phyloP scores from a whole-genome alignment of 2,329 filamentous ascomycete species.

The Fusarium odoratissimum region DNA sequence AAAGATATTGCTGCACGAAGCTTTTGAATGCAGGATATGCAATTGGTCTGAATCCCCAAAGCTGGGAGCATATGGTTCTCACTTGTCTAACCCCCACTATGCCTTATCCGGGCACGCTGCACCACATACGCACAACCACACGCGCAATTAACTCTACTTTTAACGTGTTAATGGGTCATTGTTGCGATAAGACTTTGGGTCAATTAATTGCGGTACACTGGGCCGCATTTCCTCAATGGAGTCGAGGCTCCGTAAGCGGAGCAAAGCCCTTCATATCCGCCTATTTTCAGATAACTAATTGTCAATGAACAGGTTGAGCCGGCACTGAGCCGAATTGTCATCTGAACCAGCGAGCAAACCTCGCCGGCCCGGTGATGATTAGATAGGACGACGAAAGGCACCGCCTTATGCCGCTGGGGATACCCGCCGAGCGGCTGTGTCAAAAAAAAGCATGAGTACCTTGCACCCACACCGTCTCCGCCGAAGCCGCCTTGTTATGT shows the following conservation, averaged over 20 bases:
- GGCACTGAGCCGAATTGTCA: slow-evolving; percentile 15
- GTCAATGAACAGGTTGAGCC: slow-evolving; percentile 8
- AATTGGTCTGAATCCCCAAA: slow-evolving; percentile 22
- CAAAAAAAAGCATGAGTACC: slow-evolving; percentile 4
- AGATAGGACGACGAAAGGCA: slow-evolving; percentile 24
- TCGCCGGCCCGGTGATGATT: slow-evolving; percentile 40
- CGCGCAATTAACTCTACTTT: slow-evolving; percentile 29
- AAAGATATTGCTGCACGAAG: slow-evolving; percentile 25
- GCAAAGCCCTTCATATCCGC: slow-evolving; percentile 13
- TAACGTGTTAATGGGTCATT: slow-evolving; percentile 8
- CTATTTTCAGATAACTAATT: slow-evolving; percentile 15
- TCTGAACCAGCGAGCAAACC: slow-evolving; percentile 33
- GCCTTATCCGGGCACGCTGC: slow-evolving; percentile 27
- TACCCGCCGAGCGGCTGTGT: slow-evolving; percentile 41
- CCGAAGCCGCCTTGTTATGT: slow-evolving; percentile 43
- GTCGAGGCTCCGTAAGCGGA: slow-evolving; percentile 27
- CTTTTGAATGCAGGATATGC: slow-evolving; percentile 22
- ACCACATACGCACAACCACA: slow-evolving; percentile 6
- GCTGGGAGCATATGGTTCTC: not conserved
- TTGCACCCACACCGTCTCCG: slow-evolving; percentile 34
- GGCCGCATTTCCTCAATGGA: not conserved
- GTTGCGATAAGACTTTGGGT: slow-evolving; percentile 25
- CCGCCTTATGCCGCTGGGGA: slow-evolving; percentile 39
- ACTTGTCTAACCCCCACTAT: slow-evolving; percentile 26
- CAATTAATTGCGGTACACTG: slow-evolving; percentile 8